Conservation (phyloP, 2,329 filamentous ascomycete genomes). For the Aspergillus alliaceus region DNA sequence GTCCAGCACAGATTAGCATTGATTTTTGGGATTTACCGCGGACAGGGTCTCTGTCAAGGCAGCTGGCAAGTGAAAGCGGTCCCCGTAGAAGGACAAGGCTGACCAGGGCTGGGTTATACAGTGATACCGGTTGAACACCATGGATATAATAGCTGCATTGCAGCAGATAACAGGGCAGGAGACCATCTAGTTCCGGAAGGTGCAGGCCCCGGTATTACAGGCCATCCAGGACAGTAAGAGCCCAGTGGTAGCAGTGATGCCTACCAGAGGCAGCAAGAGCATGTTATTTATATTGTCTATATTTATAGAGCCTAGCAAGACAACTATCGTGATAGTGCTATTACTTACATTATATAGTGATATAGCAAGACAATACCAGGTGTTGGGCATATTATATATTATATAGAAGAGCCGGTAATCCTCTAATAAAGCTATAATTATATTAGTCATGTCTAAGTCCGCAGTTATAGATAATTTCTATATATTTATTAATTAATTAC, state of each 20-base stretch:
- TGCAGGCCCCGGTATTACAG: background rate
- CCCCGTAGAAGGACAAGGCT: background rate
- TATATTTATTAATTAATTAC: constrained; percentile 1
- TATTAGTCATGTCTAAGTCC: too few species aligned
- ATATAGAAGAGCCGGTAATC: constrained; percentile 9
- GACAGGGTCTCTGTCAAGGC: too few species aligned
- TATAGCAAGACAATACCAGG: too few species aligned
- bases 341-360: background rate
- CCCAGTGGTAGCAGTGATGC: background rate
- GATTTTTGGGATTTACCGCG: too few species aligned
- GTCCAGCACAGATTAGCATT: too few species aligned
- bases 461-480: background rate
- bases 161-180: background rate
- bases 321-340: too few species aligned
- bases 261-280: background rate
- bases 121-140: background rate
- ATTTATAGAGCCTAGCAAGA: too few species aligned
- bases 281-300: too few species aligned
- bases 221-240: too few species aligned
- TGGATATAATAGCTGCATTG: background rate
- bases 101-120: background rate
- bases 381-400: background rate
- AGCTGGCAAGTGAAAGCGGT: too few species aligned
- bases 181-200: too few species aligned
- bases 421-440: constrained; percentile 2